phyloP scores from a whole-genome alignment of 768 basidiomycete genomes.

The Calocybe indica region DNA sequence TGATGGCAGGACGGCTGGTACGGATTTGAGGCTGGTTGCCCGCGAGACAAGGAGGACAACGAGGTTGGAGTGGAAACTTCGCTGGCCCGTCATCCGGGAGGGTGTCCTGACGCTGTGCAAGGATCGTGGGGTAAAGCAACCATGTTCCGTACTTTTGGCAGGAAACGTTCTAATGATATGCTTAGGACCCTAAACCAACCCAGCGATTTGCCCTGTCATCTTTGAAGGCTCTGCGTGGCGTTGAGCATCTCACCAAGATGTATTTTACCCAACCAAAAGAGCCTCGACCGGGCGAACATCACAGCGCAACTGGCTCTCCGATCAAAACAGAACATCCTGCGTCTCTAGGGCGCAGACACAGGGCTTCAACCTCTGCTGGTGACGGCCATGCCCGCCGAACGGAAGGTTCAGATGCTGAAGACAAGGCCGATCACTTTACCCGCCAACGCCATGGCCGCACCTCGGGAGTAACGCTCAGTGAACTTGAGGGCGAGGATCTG shows the following conservation, averaged over 20 bases:
- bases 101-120: conserved; percentile 51
- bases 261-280: not conserved
- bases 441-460: too few relatives aligned
- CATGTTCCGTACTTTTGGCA: not conserved
- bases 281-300: not conserved
- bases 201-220: conserved; percentile 33
- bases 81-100: conserved; percentile 58
- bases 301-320: not conserved
- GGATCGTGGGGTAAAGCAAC: conserved; percentile 40
- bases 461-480: too few relatives aligned
- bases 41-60: conserved; percentile 9
- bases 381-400: too few relatives aligned
- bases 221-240: conserved; percentile 37
- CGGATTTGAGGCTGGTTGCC: conserved; percentile 1
- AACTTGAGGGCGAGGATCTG: too few relatives aligned
- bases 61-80: conserved; percentile 55
- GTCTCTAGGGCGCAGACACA: not conserved
- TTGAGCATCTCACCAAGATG: conserved; percentile 29
- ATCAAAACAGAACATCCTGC: not conserved
- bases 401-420: too few relatives aligned
- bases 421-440: too few relatives aligned
- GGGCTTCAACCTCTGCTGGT: too few relatives aligned
- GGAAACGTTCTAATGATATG: not conserved
- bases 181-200: conserved; percentile 32
- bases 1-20: not conserved